Evolutionary conservation across 495 filamentous ascomycete genomes (phyloP).

Genomic region (Podospora tetraspora): DNA sequence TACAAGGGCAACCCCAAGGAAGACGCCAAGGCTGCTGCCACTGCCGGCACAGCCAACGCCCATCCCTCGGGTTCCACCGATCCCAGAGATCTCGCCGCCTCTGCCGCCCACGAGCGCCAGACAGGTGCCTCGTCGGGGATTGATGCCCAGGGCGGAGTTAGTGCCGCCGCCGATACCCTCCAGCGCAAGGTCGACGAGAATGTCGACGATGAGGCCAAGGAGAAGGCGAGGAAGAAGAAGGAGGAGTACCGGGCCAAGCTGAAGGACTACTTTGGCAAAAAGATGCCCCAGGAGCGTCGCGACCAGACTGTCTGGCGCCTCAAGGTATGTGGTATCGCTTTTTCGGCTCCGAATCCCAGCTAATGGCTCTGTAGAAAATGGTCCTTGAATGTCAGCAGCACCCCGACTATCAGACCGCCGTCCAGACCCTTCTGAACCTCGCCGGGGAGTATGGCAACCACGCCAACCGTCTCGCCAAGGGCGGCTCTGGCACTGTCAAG

Average conservation of each 20-base stretch:
- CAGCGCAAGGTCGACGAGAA: slow-evolving; percentile 48
- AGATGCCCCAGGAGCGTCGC: slow-evolving; percentile 89
- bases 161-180: slow-evolving; percentile 46
- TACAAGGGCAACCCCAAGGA: slow-evolving; percentile 52
- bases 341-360: not conserved
- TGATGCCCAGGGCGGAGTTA: slow-evolving; percentile 49
- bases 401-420: slow-evolving; percentile 82
- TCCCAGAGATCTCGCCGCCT: slow-evolving; percentile 21
- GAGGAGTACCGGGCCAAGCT: slow-evolving; percentile 53
- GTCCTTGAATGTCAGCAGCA: slow-evolving; percentile 91
- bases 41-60: slow-evolving; percentile 24
- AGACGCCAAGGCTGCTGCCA: slow-evolving; percentile 41
- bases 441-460: slow-evolving; percentile 85
- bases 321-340: slow-evolving; percentile 46
- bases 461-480: slow-evolving; percentile 55
- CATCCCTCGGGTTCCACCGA: slow-evolving; percentile 26
- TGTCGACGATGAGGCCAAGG: slow-evolving; percentile 58
- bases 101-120: slow-evolving; percentile 26
- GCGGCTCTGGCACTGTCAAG: slow-evolving; percentile 62
- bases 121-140: slow-evolving; percentile 41
- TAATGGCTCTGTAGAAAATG: slow-evolving; percentile 64
- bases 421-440: slow-evolving; percentile 75
- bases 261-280: slow-evolving; percentile 68
- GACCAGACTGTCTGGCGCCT: slow-evolving; percentile 88
- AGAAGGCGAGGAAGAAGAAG: slow-evolving; percentile 37